Evolutionary conservation across 2,329 filamentous ascomycete species (phyloP), one percentile per base, ranked within the genome.

Genomic region (Xylaria sp.): DNA sequence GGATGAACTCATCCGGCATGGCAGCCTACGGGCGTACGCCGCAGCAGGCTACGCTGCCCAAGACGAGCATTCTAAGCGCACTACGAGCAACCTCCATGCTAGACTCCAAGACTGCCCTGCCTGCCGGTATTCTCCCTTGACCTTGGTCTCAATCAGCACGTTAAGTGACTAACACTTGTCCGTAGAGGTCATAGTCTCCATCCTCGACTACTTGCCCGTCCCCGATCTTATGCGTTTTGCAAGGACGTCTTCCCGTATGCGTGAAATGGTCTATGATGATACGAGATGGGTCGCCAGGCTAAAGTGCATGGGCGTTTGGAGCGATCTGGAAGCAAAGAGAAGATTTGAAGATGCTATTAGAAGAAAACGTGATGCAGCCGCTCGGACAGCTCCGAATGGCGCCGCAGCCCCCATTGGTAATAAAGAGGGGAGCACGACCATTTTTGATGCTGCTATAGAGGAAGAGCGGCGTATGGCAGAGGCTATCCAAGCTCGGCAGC

Each of bases 211-310:
- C 82, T 88, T 98, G 47, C 92, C 93, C 47, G 87, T 97, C 32
- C 84, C 91, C 68, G 95, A 98, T 79, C 90, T 97, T 75, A 88
- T 98, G 78, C 89, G 90, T 73, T 95, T 93, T 78, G 95, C 96
- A 53, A 90, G 91, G 71, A 90, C 92, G 27, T 97, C 93, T 67
- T 92, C 89, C 77, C 92, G 93, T 69, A 89, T 98, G 86, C 91
- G 92, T 78, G 96, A 99, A 81, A 99, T 99, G 94, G 94, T 98
- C 2, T 99, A 98, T 81, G 96, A 99, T 79, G 96, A 99, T 80
- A 93, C 94, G 58, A 88, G 95, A 82, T 99, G 96, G 96, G 92
- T 98, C 47, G 89, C 93, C 71, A 88, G 93, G 71, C 81, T 99
- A 63, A 92, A 92, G 78, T 90, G 87, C 67, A 97, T 99, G 90